These are phyloP conservation scores for Paraphaeosphaeria sporulosa DNA, from an alignment of 2,329 filamentous ascomycete genomes.

Conservation along the genomic window DNA sequence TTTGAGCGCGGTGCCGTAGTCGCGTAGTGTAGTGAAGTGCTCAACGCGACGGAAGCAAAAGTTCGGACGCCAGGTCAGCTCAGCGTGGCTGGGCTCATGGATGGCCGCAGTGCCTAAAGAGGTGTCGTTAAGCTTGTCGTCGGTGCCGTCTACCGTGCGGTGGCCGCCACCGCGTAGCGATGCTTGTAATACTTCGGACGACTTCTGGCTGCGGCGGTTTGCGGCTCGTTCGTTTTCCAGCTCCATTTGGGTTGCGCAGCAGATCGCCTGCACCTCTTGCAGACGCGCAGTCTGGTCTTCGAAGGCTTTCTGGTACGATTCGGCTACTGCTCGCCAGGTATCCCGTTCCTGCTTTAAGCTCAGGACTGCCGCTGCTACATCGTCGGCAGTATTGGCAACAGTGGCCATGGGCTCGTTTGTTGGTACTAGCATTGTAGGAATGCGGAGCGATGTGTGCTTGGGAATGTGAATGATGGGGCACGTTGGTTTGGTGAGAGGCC, in stretches of 20 bases:
- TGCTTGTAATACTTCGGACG: constrained; percentile 5
- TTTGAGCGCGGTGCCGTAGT: constrained; percentile 33
- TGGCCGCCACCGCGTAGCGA: background rate
- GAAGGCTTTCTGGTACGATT: constrained; percentile 38
- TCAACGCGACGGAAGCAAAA: constrained; percentile 29
- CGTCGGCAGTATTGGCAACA: constrained; percentile 18
- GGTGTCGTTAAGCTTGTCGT: background rate
- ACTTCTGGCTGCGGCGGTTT: constrained; percentile 22
- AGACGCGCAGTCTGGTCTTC: constrained; percentile 32
- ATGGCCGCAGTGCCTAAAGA: constrained; percentile 27
- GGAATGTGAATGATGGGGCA: constrained; percentile 7
- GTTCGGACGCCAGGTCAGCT: constrained; percentile 22
- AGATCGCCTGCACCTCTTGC: constrained; percentile 35
- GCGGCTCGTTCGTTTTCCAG: constrained; percentile 39
- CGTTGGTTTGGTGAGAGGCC: background rate
- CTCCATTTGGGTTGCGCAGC: constrained; percentile 42
- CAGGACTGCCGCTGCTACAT: constrained; percentile 27
- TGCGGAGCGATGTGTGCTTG: constrained; percentile 21
- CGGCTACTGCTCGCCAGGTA: constrained; percentile 38
- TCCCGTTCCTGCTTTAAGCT: constrained; percentile 40
- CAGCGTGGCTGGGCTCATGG: constrained; percentile 10
- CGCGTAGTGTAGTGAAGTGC: constrained; percentile 24
- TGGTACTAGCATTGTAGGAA: constrained; percentile 25
- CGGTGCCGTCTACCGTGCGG: constrained; percentile 6
- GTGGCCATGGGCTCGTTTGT: background rate